Base-by-base conservation (phyloP, 495 filamentous ascomycete genomes). In the Stereocaulon alpinum region DNA sequence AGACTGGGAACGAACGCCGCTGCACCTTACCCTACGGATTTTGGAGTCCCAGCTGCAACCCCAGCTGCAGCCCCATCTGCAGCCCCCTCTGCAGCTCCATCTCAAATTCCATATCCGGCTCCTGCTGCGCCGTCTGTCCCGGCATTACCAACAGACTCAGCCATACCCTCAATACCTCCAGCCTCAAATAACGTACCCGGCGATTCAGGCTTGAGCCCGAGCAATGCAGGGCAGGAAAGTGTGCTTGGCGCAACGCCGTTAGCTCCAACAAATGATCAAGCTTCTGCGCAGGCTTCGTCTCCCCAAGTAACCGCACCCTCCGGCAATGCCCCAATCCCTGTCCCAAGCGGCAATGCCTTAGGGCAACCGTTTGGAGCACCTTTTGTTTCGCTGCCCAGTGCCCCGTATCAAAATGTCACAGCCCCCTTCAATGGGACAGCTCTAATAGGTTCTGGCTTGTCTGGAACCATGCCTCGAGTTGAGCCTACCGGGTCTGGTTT, bases 401-500 rank as follows among this genome's bases (percentile, higher is more conserved):
- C 49, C n/a, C 56, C 56, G 11, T 59, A 51, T 37, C 56, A 49
- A 48, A 59, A 59, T 11, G 30, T 34, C 9, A 59, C 24, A 32
- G 49, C 29, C 9, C 47, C 47, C 9, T 18, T 30, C 14, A 59
- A 59, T 15, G 22, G 40, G 20, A 51, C 56, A 9, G 34, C 20
- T 41, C 45, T 37, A 24, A 11, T 27, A 20, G 56, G 56, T 10
- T 51, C 47, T 15, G 56, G 56, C 24, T 30, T 40, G 20, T 51
- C 45, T 14, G 49, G 49, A 34, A 52, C 49, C 32, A 52, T 52
- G 49, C 24, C 45, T 7, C 32, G 45, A 9, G 10, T 48, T 18
- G n/a, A 18, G 34, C 47, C 41, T 6, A 43, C 56, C 15, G 56
- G 30, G 14, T 51, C 47, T 14, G 45, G 56, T 49, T 43, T 51